Base-by-base conservation (phyloP, 441 rosid species). In the Gossypium trilobum region DNA sequence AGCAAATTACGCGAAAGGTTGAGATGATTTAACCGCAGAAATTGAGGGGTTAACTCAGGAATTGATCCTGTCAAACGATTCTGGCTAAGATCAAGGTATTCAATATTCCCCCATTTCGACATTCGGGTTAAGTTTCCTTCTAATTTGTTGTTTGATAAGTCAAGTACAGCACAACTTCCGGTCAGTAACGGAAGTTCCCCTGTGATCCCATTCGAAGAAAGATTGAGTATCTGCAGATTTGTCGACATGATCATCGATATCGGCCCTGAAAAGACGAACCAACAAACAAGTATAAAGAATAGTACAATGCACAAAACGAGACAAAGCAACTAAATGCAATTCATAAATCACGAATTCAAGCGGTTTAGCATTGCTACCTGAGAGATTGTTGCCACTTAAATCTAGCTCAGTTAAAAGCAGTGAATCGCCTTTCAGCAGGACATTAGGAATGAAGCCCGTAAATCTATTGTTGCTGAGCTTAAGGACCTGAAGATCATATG, bases 141-240 rank as follows among this genome's bases (percentile, higher is more conserved):
- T 65, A 95, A 82, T 66, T 79, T 87, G 78, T 95, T 95, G 81
- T 85, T 87, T 75, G 99, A 95, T 69, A 95, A 90, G 82, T 95
- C 97, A 79, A 95, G 89, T 13, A 89, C 77, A 44, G 80, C 84
- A 55, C 94, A 88, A 73, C 89, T 85, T 73, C 99, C 97, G 0
- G 93, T 95, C 76, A 92, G 83, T 66, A 86, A 73, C 72, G 99
- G 99, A 77, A 95, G 97, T 73, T 91, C 97, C 8, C 97, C 99
- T 0, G 81, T 60, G 31, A 95, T 89, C 52, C 77, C 80, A 74
- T 95, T 95, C 3, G 97, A 89, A 39, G 99, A 92, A 75, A 95
- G 90, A 82, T 89, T 84, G 66, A 95, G 93, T 20, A 76, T 73
- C 17, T 48, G 85, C 74, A 95, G 86, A 64, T 81, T 89, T 51